phyloP scores from a whole-genome alignment of 805 yeast genomes.

The Kazachstania viticola region DNA sequence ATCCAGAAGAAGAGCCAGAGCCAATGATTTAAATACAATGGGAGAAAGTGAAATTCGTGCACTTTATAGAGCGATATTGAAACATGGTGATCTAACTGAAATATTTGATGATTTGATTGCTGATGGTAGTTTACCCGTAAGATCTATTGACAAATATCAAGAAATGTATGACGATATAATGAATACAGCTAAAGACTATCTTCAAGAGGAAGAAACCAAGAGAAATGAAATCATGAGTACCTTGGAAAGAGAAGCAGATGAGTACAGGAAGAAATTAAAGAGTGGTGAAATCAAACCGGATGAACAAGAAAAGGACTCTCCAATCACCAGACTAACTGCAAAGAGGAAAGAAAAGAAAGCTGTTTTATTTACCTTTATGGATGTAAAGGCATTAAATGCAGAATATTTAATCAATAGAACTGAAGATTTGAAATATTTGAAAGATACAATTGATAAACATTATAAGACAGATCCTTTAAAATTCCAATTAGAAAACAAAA shows the following conservation, averaged over 20 bases:
- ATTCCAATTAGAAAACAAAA: slow-evolving; percentile 43
- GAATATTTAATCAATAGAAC: slow-evolving; percentile 78
- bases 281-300: slow-evolving; percentile 25
- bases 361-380: slow-evolving; percentile 74
- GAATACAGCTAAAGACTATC: slow-evolving; percentile 46
- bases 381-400: slow-evolving; percentile 83
- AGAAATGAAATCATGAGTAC: slow-evolving; percentile 44
- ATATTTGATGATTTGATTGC: slow-evolving; percentile 79
- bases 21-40: slow-evolving; percentile 42
- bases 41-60: slow-evolving; percentile 82
- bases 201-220: slow-evolving; percentile 53
- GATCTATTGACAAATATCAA: slow-evolving; percentile 68
- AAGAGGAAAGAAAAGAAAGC: slow-evolving; percentile 84
- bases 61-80: slow-evolving; percentile 69
- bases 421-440: slow-evolving; percentile 62
- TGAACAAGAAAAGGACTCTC: slow-evolving; percentile 29
- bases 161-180: slow-evolving; percentile 66
- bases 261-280: slow-evolving; percentile 37
- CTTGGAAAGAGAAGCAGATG: slow-evolving; percentile 48
- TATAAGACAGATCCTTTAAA: slow-evolving; percentile 40
- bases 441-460: slow-evolving; percentile 41
- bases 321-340: slow-evolving; percentile 42
- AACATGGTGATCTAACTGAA: slow-evolving; percentile 66
- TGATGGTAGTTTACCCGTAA: slow-evolving; percentile 81
- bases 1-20: slow-evolving; percentile 28